Base-by-base conservation (phyloP, 2,329 filamentous ascomycete species). In the Xylariaceae sp. region DNA sequence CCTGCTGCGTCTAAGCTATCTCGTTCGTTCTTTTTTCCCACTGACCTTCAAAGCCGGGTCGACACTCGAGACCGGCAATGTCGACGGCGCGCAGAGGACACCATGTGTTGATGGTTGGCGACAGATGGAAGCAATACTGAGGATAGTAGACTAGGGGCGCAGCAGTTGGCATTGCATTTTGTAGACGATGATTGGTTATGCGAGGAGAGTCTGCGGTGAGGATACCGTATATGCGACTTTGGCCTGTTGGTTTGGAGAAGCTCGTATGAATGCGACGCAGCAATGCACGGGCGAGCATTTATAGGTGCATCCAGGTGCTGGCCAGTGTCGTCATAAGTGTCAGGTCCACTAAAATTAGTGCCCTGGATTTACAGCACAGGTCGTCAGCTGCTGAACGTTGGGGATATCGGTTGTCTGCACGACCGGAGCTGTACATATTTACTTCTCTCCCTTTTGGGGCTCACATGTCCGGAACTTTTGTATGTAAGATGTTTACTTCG, bases 111-210 rank as follows among this genome's bases (percentile, higher is more conserved):
- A 82, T 78, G 34, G 85, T 88, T 3, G 83, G 83, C 13, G 85
- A 84, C 35, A 86, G 76, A 61, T 81, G 75, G 69, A 87, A 86
- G 71, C 85, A 87, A 71, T 86, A 86, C 59, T 81, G 79, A 7
- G 82, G 84, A 66, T 88, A 88, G 65, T 68, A 71, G 10, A 62
- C 61, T 50, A 66, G 61, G 34, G 67, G 13, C 57, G 65, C 64
- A 59, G 59, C 66, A 68, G 73, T 73, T 69, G 73, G 81, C 82
- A 85, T 85, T 58, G 67, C 69, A 72, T 71, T 63, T 70, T 69
- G 58, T 63, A 61, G 48, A 54, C 5, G 34, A 39, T 10, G 18
- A 17, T 53, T 61, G 65, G 53, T 41, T 48, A 18, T 61, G 59
- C 62, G 23, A 30, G 23, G 23, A 30, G 23, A 30, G 23, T 30